These are phyloP conservation scores for Apiospora rasikravindrae DNA, from an alignment of 2,329 filamentous ascomycete species.

Conservation along the genomic window DNA sequence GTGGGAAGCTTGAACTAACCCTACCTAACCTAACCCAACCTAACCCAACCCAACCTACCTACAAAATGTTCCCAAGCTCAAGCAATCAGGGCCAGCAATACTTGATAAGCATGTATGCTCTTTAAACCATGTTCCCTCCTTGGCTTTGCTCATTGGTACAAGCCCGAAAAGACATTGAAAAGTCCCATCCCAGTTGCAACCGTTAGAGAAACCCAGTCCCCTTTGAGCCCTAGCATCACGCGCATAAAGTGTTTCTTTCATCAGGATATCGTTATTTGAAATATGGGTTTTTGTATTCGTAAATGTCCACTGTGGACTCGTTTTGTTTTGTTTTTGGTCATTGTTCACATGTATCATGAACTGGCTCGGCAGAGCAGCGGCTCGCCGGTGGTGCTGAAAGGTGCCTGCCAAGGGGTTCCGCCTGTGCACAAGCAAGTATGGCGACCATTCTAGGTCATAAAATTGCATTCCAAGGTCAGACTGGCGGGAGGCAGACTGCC, in stretches of 20 bases:
- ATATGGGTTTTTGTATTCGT: background rate
- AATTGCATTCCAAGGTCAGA: background rate
- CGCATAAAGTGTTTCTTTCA: conserved; percentile 2
- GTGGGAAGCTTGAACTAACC: background rate
- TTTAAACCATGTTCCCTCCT: background rate
- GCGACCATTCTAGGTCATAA: background rate
- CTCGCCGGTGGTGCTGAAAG: background rate
- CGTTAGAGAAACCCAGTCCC: background rate
- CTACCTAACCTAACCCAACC: background rate
- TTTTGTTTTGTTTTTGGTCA: background rate
- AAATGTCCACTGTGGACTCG: background rate
- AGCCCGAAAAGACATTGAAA: background rate
- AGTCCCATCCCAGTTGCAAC: background rate
- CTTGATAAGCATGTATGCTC: background rate
- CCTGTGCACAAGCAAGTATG: background rate
- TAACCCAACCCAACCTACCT: background rate
- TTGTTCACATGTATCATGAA: background rate
- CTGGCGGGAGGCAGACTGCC: background rate
- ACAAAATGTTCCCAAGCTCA: background rate
- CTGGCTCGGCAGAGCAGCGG: background rate
- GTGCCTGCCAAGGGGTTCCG: background rate
- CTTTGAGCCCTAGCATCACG: background rate
- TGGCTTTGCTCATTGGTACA: background rate
- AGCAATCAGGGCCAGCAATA: background rate
- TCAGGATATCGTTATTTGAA: conserved; percentile 12